These are phyloP conservation scores for Odontarrhena argentea DNA, from an alignment of 345 rosid genomes.

Conservation along the genomic window DNA sequence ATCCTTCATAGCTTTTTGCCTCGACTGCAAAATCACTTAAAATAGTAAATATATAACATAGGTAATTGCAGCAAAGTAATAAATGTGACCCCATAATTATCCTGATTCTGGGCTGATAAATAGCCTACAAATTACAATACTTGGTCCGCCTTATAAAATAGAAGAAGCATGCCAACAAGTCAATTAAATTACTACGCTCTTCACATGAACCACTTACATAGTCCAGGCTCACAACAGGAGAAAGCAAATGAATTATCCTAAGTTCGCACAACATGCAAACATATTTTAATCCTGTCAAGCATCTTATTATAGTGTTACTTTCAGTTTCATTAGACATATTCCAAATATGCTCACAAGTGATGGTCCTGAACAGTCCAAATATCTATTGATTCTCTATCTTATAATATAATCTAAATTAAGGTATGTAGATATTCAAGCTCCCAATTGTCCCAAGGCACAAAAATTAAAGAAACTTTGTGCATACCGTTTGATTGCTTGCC, in stretches of 20 bases:
- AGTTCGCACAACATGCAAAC: not conserved
- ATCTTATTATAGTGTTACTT: not conserved
- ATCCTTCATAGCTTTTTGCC: slow-evolving; percentile 38
- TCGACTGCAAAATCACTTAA: slow-evolving; percentile 37
- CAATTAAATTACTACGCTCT: slow-evolving; percentile 4
- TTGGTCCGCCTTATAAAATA: not conserved
- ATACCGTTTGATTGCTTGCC: slow-evolving; percentile 44
- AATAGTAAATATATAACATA: not conserved
- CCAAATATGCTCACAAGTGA: slow-evolving; percentile 2
- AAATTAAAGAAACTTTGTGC: not conserved
- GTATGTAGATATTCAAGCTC: not conserved
- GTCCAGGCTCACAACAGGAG: slow-evolving; percentile 2
- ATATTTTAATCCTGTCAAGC: slow-evolving; percentile 4
- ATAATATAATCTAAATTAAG: not conserved
- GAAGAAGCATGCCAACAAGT: not conserved
- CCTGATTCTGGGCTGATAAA: not conserved
- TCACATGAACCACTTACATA: slow-evolving; percentile 3
- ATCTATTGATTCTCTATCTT: slow-evolving; percentile 5
- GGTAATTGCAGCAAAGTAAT: slow-evolving; percentile 5
- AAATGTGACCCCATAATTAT: not conserved
- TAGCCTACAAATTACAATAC: not conserved
- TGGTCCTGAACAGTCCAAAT: not conserved
- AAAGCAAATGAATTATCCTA: not conserved
- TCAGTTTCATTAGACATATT: not conserved
- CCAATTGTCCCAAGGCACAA: not conserved